Evolutionary conservation across 352 stramenopile species (phyloP), one percentile per base, ranked within the genome.

Genomic region (Globisporangium recalcitrans): DNA sequence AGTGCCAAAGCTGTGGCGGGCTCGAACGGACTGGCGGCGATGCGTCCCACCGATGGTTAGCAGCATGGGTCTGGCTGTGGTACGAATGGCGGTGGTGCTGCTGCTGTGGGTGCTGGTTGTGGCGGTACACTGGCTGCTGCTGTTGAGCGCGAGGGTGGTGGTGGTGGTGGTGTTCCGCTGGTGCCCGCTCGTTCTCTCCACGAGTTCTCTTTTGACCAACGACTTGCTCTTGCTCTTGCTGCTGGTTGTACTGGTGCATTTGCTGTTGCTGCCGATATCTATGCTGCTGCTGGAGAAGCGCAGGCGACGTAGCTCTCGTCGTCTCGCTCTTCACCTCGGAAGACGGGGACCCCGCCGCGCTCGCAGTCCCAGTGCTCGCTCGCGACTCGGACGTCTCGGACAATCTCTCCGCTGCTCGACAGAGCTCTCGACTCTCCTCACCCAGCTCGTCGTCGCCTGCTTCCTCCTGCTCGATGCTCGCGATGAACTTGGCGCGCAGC

Each of bases 381-480:
- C 24, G 48, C 24, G 48, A 54, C 48, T 54, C 48, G 14, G 48
- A 54, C 14, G 48, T 29, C 26, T 54, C 48, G 48, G 48, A 54
- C 48, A 54, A 29, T 13, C 48, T 27, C 16, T 19, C 14, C 2
- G 29, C 26, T 21, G 7, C 22, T n/a, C 14, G 14, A 14, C 26
- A 16, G 22, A 32, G 13, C 22, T 52, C 22, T 31, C 27, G 47
- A 27, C 13, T 27, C 26, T 44, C 26, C 6, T 22, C 48, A 11
- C 14, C 22, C 22, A 32, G 3, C n/a, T 47, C 31, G 26, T 60
- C 36, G 13, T 24, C 21, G 36, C 16, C 57, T 32, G 74, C 62
- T 31, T 83, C 73, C 42, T 90, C 81, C 4, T 80, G 71, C 58
- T 88, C 78, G 46, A 90, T 73, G 42, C 81, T 90, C 52, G 72